phyloP scores from a whole-genome alignment of 2,329 filamentous ascomycete genomes.

The Plectosphaerella plurivora region DNA sequence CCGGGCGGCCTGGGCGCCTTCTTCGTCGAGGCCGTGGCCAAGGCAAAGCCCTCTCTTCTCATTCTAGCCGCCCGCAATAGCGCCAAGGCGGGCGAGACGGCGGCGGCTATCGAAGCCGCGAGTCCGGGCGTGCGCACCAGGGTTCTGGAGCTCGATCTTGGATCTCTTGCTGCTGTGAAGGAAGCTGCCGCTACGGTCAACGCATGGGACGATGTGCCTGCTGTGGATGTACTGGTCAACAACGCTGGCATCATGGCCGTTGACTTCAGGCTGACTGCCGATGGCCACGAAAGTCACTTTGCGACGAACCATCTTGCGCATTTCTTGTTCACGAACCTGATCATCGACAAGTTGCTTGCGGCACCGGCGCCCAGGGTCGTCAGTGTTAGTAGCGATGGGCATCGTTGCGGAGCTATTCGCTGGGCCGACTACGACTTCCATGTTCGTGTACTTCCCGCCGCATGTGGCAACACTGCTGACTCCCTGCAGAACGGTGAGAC shows the following conservation, averaged over 20 bases:
- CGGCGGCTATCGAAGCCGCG: constrained; percentile 23
- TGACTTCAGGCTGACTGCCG: constrained; percentile 26
- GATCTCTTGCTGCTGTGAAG: constrained; percentile 31
- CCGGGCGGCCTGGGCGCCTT: constrained; percentile 29
- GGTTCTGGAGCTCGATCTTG: constrained; percentile 31
- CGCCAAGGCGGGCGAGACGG: constrained; percentile 32
- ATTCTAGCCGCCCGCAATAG: constrained; percentile 39
- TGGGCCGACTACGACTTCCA: constrained; percentile 26
- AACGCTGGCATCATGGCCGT: constrained; percentile 38
- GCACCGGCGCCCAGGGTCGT: constrained; percentile 30
- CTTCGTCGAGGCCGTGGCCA: constrained; percentile 32
- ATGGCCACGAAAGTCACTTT: constrained; percentile 40
- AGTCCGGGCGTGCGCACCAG: constrained; percentile 27
- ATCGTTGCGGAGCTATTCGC: constrained; percentile 23
- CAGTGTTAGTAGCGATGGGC: constrained; percentile 31
- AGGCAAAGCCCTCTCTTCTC: constrained; percentile 32
- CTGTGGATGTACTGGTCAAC: constrained; percentile 37
- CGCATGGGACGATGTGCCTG: constrained; percentile 22
- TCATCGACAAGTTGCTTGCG: constrained; percentile 36
- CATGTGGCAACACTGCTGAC: constrained; percentile 18
- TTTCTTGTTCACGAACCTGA: constrained; percentile 39
- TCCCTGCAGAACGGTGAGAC: constrained; percentile 10
- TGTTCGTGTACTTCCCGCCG: constrained; percentile 13
- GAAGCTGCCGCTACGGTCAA: constrained; percentile 29
- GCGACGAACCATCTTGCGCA: constrained; percentile 40